Base-by-base conservation (phyloP, 345 rosid genomes). In the Cardiospermum halicacabum region DNA sequence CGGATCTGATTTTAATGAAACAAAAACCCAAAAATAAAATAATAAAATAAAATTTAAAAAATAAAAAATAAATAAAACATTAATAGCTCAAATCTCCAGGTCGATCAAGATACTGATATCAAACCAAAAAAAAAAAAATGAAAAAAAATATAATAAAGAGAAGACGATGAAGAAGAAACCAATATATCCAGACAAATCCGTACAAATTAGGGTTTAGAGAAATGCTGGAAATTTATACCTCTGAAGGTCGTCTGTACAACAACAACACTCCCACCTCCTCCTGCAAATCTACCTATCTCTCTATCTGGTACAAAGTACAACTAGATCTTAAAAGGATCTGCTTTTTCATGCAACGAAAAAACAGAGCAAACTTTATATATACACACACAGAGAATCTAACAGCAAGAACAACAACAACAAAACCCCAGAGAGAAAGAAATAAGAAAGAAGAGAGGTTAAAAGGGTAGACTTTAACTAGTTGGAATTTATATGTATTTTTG, bases 191-290 rank as follows among this genome's bases (percentile, higher is more conserved):
- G 9, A 34, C 39, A 34, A 7, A 4, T 47, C 73, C 53, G 63
- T 18, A 25, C 56, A 34, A 42, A 59, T 69, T 69, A 80, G 82
- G 76, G 84, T 73, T 81, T 62, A 11, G 40, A 56, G 57, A 66
- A 45, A 24, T 28, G 21, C 42, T 66, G 15, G n/a, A n/a, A 65
- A 37, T 15, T 36, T 10, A 67, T 64, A 68, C 73, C 77, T 53
- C 26, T 25, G 5, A 31, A 3, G 3, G 48, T 47, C 51, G 19
- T 19, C 19, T 47, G 50, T 18, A 47, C 51, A 47, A 32, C 39
- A 34, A 34, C 39, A 34, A 34, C 2, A 19, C 13, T 31, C 10
- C 8, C 11, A 2, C 25, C 11, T 16, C 47, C 54, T 15, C 13
- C 75, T 68, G 70, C 73, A 65, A 47, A 73, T 60, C 76, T 68